Evolutionary conservation across 805 yeast genomes (phyloP).

Genomic region (Starmerella bombicola): DNA sequence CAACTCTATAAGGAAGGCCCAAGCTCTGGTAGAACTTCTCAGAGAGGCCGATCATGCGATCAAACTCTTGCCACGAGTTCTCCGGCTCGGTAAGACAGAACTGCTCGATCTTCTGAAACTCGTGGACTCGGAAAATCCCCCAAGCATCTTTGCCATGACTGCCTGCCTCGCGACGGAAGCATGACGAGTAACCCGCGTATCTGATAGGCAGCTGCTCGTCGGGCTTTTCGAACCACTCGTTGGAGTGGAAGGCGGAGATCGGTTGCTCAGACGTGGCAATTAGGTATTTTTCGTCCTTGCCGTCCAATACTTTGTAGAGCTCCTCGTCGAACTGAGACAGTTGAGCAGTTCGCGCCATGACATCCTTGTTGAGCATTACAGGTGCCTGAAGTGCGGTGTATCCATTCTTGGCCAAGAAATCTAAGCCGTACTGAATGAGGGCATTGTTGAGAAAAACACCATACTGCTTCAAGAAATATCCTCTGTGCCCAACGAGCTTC

Average conservation of each 20-base stretch:
- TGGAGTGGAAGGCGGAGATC: constrained; percentile 91
- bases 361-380: constrained; percentile 98
- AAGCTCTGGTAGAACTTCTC: constrained; percentile 90
- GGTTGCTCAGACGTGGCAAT: constrained; percentile 99
- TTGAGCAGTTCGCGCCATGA: constrained; percentile 98
- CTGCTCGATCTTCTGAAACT: constrained; percentile 96
- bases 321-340: constrained; percentile 97
- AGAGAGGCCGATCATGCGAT: constrained; percentile 79
- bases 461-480: constrained; percentile 84
- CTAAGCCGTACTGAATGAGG: constrained; percentile 86
- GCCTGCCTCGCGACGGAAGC: constrained; percentile 99
- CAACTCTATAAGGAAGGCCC: constrained; percentile 91
- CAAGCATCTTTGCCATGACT: constrained; percentile 99
- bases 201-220: constrained; percentile 91
- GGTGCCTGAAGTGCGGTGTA: constrained; percentile 94
- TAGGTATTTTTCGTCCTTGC: constrained; percentile 93
- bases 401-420: constrained; percentile 63
- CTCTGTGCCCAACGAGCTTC: constrained; percentile 95
- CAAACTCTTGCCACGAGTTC: constrained; percentile 95
- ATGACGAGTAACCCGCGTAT: constrained; percentile 95
- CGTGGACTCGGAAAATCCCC: constrained; percentile 99
- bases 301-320: constrained; percentile 90
- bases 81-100: constrained; percentile 94
- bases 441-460: constrained; percentile 99
- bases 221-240: constrained; percentile 97